Evolutionary conservation across 164 flowering plant species (phyloP), one percentile per base, ranked within the genome.

Genomic region (Vitis labrusca): DNA sequence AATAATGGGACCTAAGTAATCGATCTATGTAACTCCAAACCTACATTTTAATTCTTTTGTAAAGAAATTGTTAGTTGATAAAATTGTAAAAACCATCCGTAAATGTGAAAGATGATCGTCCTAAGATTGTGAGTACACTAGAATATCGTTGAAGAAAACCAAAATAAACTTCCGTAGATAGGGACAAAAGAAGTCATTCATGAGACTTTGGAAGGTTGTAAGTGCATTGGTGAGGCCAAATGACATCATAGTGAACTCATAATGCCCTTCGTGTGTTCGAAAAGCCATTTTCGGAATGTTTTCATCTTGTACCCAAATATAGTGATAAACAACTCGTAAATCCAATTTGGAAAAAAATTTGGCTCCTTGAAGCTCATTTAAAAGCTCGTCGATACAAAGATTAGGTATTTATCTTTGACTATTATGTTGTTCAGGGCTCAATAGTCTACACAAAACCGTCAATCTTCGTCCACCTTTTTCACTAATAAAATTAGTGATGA

Each of bases 231-330:
- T 51, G 1, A 70, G 17, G 0, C 61, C 66, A 54, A 70, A 61
- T 2, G 37, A 30, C 73, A 70, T 62, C 15, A 44, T 23, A 17
- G 51, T 19, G 8, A 62, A 70, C 32, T 61, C 66, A 55, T 62
- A 70, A 15, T 62, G 67, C 2, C 66, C 61, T 2, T 61, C n/a
- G 9, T 70, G 68, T 10, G 58, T 51, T 23, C 68, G 1, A 1
- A 19, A 64, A 14, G 19, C 16, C 1, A 47, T 65, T 29, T 65
- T 65, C 0, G 0, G n/a, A 9, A 65, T 30, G 10, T 53, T 60
- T 19, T 17, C 57, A 9, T 8, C 14, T 12, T 10, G 8, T 12
- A 65, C 37, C 19, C 50, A 0, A 2, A 65, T 53, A 19, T 65
- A 4, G 29, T 65, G 68, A 27, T 65, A 65, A 13, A 58, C 68